Base-by-base conservation (phyloP, 148 eudicot genomes). In the Rhododendron simsii region DNA sequence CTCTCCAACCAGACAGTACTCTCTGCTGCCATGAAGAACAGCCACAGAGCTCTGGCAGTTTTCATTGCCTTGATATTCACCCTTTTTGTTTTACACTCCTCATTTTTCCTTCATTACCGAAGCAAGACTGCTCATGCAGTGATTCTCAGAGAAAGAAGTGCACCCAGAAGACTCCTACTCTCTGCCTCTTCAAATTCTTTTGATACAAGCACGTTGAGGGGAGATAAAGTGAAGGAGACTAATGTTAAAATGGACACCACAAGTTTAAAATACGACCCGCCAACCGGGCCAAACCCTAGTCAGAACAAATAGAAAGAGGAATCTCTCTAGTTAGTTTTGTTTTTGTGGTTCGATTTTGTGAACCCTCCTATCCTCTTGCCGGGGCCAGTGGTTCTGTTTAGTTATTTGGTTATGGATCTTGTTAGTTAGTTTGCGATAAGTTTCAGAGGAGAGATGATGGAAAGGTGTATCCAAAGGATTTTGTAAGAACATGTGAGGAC, bases 11-110 rank as follows among this genome's bases (percentile, higher is more conserved):
- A n/a, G n/a, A n/a, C n/a, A n/a, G n/a, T n/a, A n/a, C n/a, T n/a
- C n/a, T n/a, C 0, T 30, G 30, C 30, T 30, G 30, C 30, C 30
- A 87, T 92, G 93, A 86, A 81, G 78, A 57, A 80, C 79, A 21
- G 84, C 78, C 81, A 75, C 48, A 89, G 55, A 86, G 71, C 87
- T 63, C 30, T 84, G 76, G 55, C 59, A 65, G 14, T 87, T 48
- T 10, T 90, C 57, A 5, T 41, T 9, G 30, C 30, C 30, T 30
- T 30, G 30, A 30, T 30, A 30, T 30, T 30, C 30, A 30, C 30
- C 30, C 30, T 30, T 30, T 30, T 0, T 30, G 30, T 30, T 30
- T 30, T 30, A 30, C 30, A 0, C 30, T 30, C 30, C 30, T 90
- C 57, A 5, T 41, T 9, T 16, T 30, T 78, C 11, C 47, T 76